Conservation (phyloP, 345 rosid genomes). For the Aegle marmelos region DNA sequence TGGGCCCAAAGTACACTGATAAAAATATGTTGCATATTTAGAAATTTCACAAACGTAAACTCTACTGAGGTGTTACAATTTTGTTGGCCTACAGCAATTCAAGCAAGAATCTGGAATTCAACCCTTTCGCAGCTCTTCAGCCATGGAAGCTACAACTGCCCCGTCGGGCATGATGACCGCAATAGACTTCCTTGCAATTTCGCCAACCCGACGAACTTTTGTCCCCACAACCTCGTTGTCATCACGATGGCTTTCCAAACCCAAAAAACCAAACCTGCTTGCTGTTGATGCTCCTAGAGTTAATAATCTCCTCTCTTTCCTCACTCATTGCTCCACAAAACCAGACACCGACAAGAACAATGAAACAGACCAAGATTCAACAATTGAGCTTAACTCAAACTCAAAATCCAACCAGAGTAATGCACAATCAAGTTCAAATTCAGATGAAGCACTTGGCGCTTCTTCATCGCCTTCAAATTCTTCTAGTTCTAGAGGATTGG, state of each 20-base stretch:
- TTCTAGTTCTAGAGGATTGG: conserved; percentile 42
- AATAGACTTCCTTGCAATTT: conserved; percentile 28
- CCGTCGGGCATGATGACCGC: conserved; percentile 28
- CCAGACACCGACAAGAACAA: conserved; percentile 34
- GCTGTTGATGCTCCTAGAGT: conserved; percentile 12
- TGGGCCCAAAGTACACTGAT: neutral
- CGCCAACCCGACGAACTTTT: conserved; percentile 15
- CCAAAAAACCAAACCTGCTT: conserved; percentile 15
- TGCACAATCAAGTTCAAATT: conserved; percentile 3
- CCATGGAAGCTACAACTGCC: conserved; percentile 22
- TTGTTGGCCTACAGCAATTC: conserved; percentile 4
- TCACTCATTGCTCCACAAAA: conserved; percentile 49
- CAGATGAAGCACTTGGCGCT: conserved; percentile 18
- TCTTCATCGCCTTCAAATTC: conserved; percentile 15
- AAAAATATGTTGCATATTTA: neutral
- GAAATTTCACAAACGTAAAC: neutral
- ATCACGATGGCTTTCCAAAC: conserved; percentile 23
- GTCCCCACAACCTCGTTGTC: conserved; percentile 11
- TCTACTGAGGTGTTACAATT: neutral
- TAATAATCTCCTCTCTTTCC: conserved; percentile 22
- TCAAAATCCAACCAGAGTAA: conserved; percentile 6
- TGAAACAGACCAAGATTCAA: conserved; percentile 26
- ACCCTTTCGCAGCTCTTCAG: neutral
- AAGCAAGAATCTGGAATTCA: neutral
- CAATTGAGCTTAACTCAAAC: conserved; percentile 11